Evolutionary conservation across 768 basidiomycete species (phyloP).

Genomic region (Rhodotorula taiwanensis): DNA sequence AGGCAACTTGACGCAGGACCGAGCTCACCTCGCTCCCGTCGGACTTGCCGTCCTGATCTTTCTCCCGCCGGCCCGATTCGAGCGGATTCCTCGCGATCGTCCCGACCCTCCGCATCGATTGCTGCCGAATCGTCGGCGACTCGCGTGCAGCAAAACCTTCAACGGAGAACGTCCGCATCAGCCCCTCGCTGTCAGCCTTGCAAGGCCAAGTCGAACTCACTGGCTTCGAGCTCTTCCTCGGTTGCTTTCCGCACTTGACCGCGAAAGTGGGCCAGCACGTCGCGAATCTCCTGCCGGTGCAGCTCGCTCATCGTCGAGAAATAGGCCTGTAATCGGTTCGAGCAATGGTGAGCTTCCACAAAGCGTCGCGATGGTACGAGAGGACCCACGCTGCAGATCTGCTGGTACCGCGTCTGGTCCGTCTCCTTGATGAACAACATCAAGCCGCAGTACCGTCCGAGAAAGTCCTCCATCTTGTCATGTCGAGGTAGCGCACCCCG

Average conservation of each 20-base stretch:
- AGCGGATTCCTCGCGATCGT: conserved; percentile 74
- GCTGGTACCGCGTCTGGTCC: conserved; percentile 80
- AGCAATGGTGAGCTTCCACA: not conserved
- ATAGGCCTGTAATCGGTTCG: conserved; percentile 76
- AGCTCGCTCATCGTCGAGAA: conserved; percentile 78
- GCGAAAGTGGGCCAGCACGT: conserved; percentile 57
- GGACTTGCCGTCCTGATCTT: conserved; percentile 54
- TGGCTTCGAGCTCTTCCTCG: conserved; percentile 68
- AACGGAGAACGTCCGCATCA: not conserved
- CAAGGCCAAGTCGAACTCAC: no score
- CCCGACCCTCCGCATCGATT: conserved; percentile 67
- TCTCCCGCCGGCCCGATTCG: conserved; percentile 35
- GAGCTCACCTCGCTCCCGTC: conserved; percentile 62
- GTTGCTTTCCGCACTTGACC: conserved; percentile 58
- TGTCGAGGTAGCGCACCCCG: conserved; percentile 51
- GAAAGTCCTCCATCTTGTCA: conserved; percentile 66
- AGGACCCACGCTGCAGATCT: conserved; percentile 72
- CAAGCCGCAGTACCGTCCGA: conserved; percentile 80
- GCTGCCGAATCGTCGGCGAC: conserved; percentile 32
- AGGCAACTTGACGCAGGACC: no score
- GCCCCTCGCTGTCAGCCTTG: not conserved
- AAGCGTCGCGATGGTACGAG: not conserved
- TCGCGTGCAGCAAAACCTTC: conserved; percentile 18
- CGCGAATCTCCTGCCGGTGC: conserved; percentile 72
- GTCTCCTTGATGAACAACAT: conserved; percentile 93